A percentile compares a stretch with the other conserved stretches of the same genome.
Evolutionary conservation across 805 yeast genomes (phyloP).

Genomic region (Saccharomycopsis sp.): DNA sequence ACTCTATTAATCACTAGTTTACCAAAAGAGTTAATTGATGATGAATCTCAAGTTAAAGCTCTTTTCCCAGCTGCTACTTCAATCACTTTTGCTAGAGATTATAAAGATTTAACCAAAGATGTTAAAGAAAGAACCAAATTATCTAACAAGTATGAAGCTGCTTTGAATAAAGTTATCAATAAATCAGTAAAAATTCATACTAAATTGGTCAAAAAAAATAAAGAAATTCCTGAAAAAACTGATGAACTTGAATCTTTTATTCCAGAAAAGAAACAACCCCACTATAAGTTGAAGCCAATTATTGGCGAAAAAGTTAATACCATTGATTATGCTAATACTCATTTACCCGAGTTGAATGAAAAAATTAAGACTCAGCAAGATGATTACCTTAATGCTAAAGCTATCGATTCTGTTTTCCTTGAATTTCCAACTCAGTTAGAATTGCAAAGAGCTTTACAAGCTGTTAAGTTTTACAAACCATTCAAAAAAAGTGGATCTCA

Average conservation of each 20-base stretch:
- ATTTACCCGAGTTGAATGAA: conserved; percentile 56
- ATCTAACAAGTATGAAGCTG: conserved; percentile 50
- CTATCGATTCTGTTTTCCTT: conserved; percentile 61
- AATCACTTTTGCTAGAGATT: conserved; percentile 56
- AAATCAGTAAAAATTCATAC: conserved; percentile 48
- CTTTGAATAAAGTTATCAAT: conserved; percentile 47
- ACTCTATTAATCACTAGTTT: conserved; percentile 67
- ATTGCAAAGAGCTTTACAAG: conserved; percentile 82
- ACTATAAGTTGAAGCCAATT: conserved; percentile 59
- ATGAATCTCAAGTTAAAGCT: conserved; percentile 41
- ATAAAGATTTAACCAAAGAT: conserved; percentile 42
- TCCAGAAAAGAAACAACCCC: conserved; percentile 68
- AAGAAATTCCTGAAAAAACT: conserved; percentile 44
- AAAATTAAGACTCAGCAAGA: conserved; percentile 53
- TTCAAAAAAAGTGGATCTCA: conserved; percentile 36
- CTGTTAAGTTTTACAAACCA: conserved; percentile 44
- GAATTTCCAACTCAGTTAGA: conserved; percentile 80
- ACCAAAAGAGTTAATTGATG: conserved; percentile 34
- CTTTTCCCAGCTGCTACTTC: conserved; percentile 54
- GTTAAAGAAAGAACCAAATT: conserved; percentile 56
- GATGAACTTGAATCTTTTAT: conserved; percentile 54
- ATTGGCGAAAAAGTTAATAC: conserved; percentile 83
- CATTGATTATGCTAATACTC: conserved; percentile 58
- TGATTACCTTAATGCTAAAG: conserved; percentile 38
- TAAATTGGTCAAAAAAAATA: conserved; percentile 48